Evolutionary conservation across 2,329 filamentous ascomycete species (phyloP).

Genomic region (Dothistroma septosporum): DNA sequence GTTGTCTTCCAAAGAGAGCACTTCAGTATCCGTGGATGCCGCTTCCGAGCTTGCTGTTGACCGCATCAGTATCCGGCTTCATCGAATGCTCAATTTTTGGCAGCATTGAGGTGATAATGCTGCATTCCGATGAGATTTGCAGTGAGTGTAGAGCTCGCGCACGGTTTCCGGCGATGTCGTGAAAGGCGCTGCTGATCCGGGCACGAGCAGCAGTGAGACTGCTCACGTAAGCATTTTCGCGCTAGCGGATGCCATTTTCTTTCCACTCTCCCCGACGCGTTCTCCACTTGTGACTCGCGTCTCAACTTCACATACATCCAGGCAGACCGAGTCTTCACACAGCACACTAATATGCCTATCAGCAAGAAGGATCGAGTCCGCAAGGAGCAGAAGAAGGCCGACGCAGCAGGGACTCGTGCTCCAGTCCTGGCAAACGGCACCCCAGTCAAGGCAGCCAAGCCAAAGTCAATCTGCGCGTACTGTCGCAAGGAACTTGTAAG

Average conservation of each 20-base stretch:
- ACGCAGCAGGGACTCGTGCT: slow-evolving; percentile 52
- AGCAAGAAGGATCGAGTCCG: slow-evolving; percentile 51
- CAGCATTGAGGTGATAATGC: not conserved
- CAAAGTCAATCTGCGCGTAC: slow-evolving; percentile 41
- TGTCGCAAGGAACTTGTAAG: slow-evolving; percentile 31
- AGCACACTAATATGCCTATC: slow-evolving; percentile 41
- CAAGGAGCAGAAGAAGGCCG: slow-evolving; percentile 55
- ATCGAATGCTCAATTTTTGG: not conserved
- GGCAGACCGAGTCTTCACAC: not conserved
- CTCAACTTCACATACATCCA: not conserved
- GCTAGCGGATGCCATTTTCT: not conserved
- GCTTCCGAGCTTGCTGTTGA: not conserved
- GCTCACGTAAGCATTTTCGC: not conserved
- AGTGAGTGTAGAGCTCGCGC: not conserved
- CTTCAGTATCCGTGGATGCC: not conserved
- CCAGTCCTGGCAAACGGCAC: slow-evolving; percentile 54
- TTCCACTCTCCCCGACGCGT: not conserved
- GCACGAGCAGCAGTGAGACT: too few species aligned
- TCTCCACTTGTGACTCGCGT: not conserved
- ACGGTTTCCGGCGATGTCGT: not conserved
- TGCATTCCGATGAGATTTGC: not conserved
- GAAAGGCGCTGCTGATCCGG: not conserved
- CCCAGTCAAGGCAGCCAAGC: slow-evolving; percentile 53
- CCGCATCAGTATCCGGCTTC: not conserved
- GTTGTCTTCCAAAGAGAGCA: not conserved